phyloP scores from a whole-genome alignment of 148 eudicot species.

The Nepenthes mirabilis region DNA sequence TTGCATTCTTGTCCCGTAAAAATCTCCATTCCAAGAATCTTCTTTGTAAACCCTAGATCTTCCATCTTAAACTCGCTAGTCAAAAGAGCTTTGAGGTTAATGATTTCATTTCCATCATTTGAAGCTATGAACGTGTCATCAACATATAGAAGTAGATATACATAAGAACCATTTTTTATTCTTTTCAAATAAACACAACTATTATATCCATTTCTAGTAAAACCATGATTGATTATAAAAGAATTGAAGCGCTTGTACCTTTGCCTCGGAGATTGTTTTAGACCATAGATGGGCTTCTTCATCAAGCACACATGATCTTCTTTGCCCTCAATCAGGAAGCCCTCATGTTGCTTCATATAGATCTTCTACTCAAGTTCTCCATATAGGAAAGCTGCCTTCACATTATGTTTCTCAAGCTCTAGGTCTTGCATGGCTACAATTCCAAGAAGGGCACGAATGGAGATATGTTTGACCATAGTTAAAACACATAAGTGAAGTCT shows the following conservation, averaged over 20 bases:
- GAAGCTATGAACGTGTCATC: background rate
- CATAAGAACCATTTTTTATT: background rate
- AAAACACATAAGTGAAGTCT: background rate
- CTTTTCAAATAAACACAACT: background rate
- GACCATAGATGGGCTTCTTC: background rate
- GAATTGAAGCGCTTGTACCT: background rate
- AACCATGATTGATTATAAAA: background rate
- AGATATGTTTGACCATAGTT: background rate
- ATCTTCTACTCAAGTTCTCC: background rate
- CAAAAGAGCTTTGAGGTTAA: background rate
- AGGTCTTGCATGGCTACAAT: background rate
- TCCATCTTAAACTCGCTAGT: background rate
- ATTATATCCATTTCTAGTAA: background rate
- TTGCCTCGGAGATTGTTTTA: background rate
- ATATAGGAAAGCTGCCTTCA: background rate
- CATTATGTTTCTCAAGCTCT: background rate
- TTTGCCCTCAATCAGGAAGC: background rate
- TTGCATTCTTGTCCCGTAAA: too few relatives aligned
- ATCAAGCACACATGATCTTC: background rate
- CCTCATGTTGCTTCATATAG: background rate
- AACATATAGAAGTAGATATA: background rate
- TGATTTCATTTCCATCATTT: background rate
- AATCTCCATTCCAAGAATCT: background rate
- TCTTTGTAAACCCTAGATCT: background rate
- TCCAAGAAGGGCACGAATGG: background rate